Conservation (phyloP, 768 basidiomycete species). For the Psilocybe cubensis region DNA sequence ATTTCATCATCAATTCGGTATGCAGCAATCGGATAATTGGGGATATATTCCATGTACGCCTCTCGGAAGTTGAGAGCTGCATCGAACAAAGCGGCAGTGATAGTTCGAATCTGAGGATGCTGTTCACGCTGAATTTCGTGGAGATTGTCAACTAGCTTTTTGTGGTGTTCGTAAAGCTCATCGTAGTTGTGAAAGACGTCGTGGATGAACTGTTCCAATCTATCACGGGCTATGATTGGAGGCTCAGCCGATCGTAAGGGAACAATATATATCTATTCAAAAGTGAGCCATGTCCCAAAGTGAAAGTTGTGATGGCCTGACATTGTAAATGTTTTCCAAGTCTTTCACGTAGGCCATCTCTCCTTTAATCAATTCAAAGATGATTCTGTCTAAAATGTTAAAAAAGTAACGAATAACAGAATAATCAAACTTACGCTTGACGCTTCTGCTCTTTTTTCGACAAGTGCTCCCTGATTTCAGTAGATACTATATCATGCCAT, state of each 20-base stretch:
- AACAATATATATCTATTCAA: slow-evolving; percentile 74
- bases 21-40: slow-evolving; percentile 92
- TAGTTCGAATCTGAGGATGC: slow-evolving; percentile 74
- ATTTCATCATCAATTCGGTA: slow-evolving; percentile 89
- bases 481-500: slow-evolving; percentile 86
- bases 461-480: slow-evolving; percentile 62
- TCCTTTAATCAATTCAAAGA: slow-evolving; percentile 93
- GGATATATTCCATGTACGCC: slow-evolving; percentile 90
- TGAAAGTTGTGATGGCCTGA: slow-evolving; percentile 35
- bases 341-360: slow-evolving; percentile 96
- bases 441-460: slow-evolving; percentile 80
- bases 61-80: slow-evolving; percentile 92
- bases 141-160: slow-evolving; percentile 75
- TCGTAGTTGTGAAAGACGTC: slow-evolving; percentile 91
- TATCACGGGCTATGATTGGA: slow-evolving; percentile 75
- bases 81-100: slow-evolving; percentile 86
- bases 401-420: not conserved
- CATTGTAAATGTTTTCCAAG: slow-evolving; percentile 81
- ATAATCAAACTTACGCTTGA: slow-evolving; percentile 67
- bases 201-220: slow-evolving; percentile 74
- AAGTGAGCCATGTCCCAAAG: not conserved
- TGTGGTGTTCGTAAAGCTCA: slow-evolving; percentile 77
- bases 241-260: slow-evolving; percentile 75
- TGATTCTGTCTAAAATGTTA: slow-evolving; percentile 55
- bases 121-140: slow-evolving; percentile 89